phyloP scores from a whole-genome alignment of 2,329 filamentous ascomycete genomes.

The Colletotrichum sp. region DNA sequence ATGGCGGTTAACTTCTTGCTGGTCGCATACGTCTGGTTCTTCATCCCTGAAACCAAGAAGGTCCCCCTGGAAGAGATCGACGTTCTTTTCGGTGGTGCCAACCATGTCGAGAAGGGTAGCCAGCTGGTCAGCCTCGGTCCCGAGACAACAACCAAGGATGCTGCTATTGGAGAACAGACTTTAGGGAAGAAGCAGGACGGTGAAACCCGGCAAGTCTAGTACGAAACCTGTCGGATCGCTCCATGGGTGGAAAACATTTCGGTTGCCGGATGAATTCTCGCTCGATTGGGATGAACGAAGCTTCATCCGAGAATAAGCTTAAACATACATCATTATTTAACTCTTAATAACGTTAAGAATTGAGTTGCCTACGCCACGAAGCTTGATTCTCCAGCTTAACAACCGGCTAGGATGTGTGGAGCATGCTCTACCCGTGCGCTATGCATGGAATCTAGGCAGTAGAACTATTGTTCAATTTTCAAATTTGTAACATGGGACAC shows the following conservation, averaged over 20 bases:
- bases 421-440: not conserved
- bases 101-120: constrained; percentile 59
- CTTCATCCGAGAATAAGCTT: not conserved
- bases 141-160: not conserved
- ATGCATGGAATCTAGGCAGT: not conserved
- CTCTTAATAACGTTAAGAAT: not conserved
- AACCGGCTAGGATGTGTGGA: not conserved
- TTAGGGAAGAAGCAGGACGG: not conserved
- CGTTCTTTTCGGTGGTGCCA: constrained; percentile 57
- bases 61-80: constrained; percentile 61
- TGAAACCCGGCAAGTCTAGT: constrained; percentile 6
- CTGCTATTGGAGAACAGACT: not conserved
- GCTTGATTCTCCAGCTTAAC: not conserved
- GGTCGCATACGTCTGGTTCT: constrained; percentile 52
- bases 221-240: not conserved
- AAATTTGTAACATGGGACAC: not conserved
- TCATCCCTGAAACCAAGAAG: constrained; percentile 55
- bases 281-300: not conserved
- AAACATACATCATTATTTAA: not conserved
- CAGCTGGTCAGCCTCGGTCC: constrained; percentile 38
- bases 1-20: constrained; percentile 49
- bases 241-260: not conserved
- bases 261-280: not conserved
- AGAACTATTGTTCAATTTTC: not conserved
- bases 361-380: not conserved